Conservation (phyloP, 1,139 yeast genomes). For the Wickerhamomyces sp. region DNA sequence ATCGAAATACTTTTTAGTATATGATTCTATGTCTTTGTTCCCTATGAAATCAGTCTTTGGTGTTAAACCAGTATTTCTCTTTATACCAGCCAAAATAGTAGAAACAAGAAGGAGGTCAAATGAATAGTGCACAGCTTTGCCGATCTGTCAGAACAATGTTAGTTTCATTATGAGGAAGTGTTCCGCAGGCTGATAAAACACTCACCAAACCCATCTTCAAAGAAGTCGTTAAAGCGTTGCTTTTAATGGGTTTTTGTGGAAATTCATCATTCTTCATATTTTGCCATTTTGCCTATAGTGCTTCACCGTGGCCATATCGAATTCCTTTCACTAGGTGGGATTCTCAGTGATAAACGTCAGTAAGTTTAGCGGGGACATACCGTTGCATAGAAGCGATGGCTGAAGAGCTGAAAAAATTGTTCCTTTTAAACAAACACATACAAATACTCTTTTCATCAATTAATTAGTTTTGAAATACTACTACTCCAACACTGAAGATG, state of each 20-base stretch:
- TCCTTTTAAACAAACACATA: not conserved
- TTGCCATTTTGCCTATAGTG: too few relatives aligned
- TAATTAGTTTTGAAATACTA: too few relatives aligned
- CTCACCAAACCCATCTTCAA: not conserved
- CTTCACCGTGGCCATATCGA: too few relatives aligned
- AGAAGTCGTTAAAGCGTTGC: not conserved
- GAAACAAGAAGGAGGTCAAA: slow-evolving; percentile 75
- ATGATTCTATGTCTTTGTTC: slow-evolving; percentile 51
- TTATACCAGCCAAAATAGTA: slow-evolving; percentile 84
- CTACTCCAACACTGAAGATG: not conserved
- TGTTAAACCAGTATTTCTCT: slow-evolving; percentile 80
- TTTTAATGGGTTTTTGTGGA: not conserved
- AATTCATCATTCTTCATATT: not conserved
- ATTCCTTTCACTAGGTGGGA: too few relatives aligned
- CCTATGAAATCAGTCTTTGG: slow-evolving; percentile 36
- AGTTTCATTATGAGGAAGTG: not conserved
- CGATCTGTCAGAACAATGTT: slow-evolving; percentile 31
- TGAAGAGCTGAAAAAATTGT: not conserved
- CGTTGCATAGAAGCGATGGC: slow-evolving; percentile 1
- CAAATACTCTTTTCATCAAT: too few relatives aligned
- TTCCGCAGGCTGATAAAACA: not conserved
- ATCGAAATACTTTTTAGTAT: slow-evolving; percentile 64
- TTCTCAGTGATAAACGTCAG: too few relatives aligned
- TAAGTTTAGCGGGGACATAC: not conserved
- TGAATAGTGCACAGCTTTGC: slow-evolving; percentile 63